Evolutionary conservation across 371 early-diverging fungal species (phyloP), one percentile per base, ranked within the genome.

Genomic region (Mucor ambiguus): DNA sequence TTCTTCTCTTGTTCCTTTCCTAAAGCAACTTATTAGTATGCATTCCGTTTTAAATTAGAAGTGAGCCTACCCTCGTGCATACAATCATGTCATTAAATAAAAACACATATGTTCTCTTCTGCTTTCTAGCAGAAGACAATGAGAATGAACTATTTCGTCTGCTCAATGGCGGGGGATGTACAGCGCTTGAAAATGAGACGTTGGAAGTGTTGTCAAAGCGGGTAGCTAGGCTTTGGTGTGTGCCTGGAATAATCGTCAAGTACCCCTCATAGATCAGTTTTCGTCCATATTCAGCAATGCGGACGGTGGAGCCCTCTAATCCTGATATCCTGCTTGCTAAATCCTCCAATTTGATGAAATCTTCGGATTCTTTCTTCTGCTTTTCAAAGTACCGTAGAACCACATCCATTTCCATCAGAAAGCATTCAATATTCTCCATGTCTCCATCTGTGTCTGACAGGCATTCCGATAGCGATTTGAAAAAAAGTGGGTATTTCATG

Each of bases 401-500:
- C 3, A 43, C 56, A 22, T 81, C 79, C 41, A 81, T 61, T 32
- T 78, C 73, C 29, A 54, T 52, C 32, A 78, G 29, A 37, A 65
- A 64, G 12, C 46, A 30, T 38, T 72, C 56, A 14, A 67, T 60
- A 24, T 69, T 55, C 2, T 61, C 16, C 8, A 24, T 30, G 9
- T 56, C 62, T 29, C 33, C 6, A 59, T 67, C 63, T 18, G 24
- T 30, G 6, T 49, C 44, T 22, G 32, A 5, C 18, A 74, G 26
- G 29, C 68, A 70, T 16, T 69, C 70, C 29, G 33, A 20, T 46
- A 69, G 52, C 16, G 70, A 61, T 56, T 70, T 76, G 56, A 81
- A 81, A 35, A 81, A 78, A 8, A 81, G 57, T 4, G 81, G 81
- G 43, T 81, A 81, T 58, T 81, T 81, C 70, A 78, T 76, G 0